Evolutionary conservation across 179 eudicot species (phyloP).

Genomic region (Vitellaria paradoxa): DNA sequence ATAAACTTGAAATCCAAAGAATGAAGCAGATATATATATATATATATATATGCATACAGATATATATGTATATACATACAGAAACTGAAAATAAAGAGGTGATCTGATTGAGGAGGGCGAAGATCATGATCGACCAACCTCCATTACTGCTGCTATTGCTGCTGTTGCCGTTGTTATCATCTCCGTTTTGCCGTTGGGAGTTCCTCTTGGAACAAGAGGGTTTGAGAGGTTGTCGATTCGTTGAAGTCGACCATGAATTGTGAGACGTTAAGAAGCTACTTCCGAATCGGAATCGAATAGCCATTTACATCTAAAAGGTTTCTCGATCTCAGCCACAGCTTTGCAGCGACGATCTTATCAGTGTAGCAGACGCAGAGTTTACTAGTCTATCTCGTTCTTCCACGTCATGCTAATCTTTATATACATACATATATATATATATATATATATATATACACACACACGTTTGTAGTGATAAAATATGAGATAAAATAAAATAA

Average conservation of each 20-base stretch:
- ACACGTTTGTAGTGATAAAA: too few relatives aligned
- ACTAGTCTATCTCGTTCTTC: too few relatives aligned
- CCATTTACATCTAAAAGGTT: conserved; percentile 13
- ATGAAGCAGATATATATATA: background rate
- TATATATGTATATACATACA: background rate
- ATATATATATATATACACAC: too few relatives aligned
- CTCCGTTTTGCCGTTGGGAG: conserved; percentile 12
- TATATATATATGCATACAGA: background rate
- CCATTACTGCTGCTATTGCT: background rate
- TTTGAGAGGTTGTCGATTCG: conserved; percentile 16
- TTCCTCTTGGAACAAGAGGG: conserved; percentile 28
- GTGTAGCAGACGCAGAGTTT: too few relatives aligned
- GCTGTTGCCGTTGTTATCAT: background rate
- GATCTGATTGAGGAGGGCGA: background rate
- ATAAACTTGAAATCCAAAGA: background rate
- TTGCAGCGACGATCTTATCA: background rate
- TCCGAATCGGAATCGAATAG: conserved; percentile 19
- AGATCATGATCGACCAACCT: background rate
- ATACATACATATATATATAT: too few relatives aligned
- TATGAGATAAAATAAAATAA: too few relatives aligned
- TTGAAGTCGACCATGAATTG: background rate
- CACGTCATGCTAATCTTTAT: too few relatives aligned
- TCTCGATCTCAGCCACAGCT: background rate
- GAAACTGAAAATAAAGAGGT: background rate
- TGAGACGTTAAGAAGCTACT: conserved; percentile 6